Base-by-base conservation (phyloP, 257 asterid species). In the Jaltomata sinuosa region DNA sequence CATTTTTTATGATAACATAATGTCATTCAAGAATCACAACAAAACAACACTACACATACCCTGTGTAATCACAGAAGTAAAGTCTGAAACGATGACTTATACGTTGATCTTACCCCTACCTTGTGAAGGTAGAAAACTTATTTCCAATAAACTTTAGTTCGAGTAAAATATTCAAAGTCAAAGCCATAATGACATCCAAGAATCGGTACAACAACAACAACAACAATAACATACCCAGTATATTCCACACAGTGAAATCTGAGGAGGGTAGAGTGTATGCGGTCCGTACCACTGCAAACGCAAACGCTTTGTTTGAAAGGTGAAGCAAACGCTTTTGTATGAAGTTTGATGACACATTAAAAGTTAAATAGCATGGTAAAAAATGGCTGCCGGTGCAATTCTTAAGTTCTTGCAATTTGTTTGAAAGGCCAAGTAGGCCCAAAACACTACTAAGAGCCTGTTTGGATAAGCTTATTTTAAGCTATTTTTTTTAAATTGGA, bases 11-110 rank as follows among this genome's bases (percentile, higher is more conserved):
- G 19, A 19, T 19, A 19, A 2, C 4, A 19, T 57, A 57, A 9
- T 57, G 65, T 1, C 31, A n/a, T 57, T n/a, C 65, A 57, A 57
- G 67, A 59, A 59, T 59, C 67, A 0, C 27, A 55, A 8, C 14
- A 55, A n/a, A 0, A 21, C 1, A 8, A 3, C 0, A 10, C 25
- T 54, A n/a, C n/a, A 36, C 40, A 1, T 1, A 36, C 40, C 6
- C 40, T 3, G 40, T 36, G 40, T 36, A 36, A 36, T 36, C 6
- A 3, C 40, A 36, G 3, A 36, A 36, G 40, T 36, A 6, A 1
- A 36, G 4, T 36, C n/a, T 36, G 6, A 36, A 6, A 6, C 6
- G 40, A 36, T 36, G 40, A 36, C 6, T 57, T 57, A 29, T 22
- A 57, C 0, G 0, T 31, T 9, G 9, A 57, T 0, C 25, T 57